Base-by-base conservation (phyloP, 306 rosid genomes). In the Pachyrhizus erosus region DNA sequence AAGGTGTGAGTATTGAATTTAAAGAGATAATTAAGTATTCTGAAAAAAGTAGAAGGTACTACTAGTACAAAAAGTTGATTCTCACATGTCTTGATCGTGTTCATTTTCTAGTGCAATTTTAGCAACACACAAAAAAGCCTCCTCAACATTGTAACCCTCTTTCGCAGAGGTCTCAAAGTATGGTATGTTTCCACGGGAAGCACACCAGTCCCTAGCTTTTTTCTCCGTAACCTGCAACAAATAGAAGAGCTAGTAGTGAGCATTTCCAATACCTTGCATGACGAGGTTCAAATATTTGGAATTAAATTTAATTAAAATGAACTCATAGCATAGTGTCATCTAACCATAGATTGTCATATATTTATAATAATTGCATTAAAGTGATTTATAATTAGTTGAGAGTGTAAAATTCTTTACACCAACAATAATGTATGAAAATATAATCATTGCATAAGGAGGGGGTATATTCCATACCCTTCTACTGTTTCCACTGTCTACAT, bases 91-190 rank as follows among this genome's bases (percentile, higher is more conserved):
- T 82, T 84, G 86, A 29, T 87, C 84, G 15, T 81, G 97, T 72
- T 95, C 98, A 84, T 86, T 93, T 85, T 79, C 73, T 40, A 85
- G 76, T 42, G 97, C 91, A 86, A 66, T 77, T 85, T 86, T 84
- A 29, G 99, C 99, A 27, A 86, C 91, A 42, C 91, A 86, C 0
- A 86, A 68, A 82, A 95, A 95, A 17, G 98, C 96, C 42, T 90
- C 98, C 2, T 93, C 94, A 27, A 95, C 87, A 62, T 90, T 90
- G 83, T 80, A 74, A 1, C 87, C 90, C 70, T 95, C 93, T 86
- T 93, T 95, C 2, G 98, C 99, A 2, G 99, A 95, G 17, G 98
- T 93, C 78, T 91, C 96, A 58, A 87, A 90, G 89, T 95, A 93
- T n/a, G 99, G 93, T 34, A 95, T 89, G 84, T 88, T 91, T 33